Evolutionary conservation across 2,329 filamentous ascomycete genomes (phyloP).

Genomic region (Ophiocordyceps sinensis): DNA sequence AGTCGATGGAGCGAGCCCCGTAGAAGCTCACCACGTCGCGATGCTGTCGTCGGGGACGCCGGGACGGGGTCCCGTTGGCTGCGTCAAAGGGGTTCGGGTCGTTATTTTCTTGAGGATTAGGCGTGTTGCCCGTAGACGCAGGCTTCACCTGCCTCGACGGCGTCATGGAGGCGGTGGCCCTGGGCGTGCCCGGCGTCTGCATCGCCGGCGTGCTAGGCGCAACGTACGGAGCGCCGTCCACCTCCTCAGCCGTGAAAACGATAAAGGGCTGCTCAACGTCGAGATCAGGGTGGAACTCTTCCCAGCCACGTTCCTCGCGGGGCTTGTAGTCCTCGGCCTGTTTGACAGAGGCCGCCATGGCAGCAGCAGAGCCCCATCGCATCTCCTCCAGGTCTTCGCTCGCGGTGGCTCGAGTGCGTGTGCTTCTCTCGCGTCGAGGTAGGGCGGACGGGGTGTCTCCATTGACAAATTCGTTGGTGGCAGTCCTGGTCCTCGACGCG

Average conservation of each 20-base stretch:
- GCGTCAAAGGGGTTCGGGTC: slow-evolving; percentile 18
- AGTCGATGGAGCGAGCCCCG: slow-evolving; percentile 30
- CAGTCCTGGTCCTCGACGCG: slow-evolving; percentile 34
- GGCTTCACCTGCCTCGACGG: slow-evolving; percentile 31
- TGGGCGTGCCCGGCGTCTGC: slow-evolving; percentile 13
- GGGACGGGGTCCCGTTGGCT: slow-evolving; percentile 16
- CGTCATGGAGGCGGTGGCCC: slow-evolving; percentile 25
- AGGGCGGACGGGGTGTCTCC: slow-evolving; percentile 25
- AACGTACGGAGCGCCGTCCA: slow-evolving; percentile 53
- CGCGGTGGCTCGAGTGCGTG: slow-evolving; percentile 37
- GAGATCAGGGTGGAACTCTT: slow-evolving; percentile 91
- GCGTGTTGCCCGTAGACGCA: slow-evolving; percentile 26
- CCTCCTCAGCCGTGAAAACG: slow-evolving; percentile 67
- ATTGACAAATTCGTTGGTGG: slow-evolving; percentile 30
- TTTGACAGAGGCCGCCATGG: slow-evolving; percentile 72
- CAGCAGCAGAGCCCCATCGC: slow-evolving; percentile 75
- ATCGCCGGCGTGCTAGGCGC: slow-evolving; percentile 21
- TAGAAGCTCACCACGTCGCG: slow-evolving; percentile 40
- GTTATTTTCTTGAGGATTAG: slow-evolving; percentile 19
- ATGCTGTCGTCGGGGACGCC: slow-evolving; percentile 28
- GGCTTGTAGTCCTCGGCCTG: slow-evolving; percentile 96
- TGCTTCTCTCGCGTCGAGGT: slow-evolving; percentile 42
- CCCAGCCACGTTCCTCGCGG: slow-evolving; percentile 90
- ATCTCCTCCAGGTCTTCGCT: slow-evolving; percentile 43
- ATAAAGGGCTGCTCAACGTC: slow-evolving; percentile 74